Base-by-base conservation (phyloP, 805 yeast genomes). In the Wickerhamomyces rabaulensis region DNA sequence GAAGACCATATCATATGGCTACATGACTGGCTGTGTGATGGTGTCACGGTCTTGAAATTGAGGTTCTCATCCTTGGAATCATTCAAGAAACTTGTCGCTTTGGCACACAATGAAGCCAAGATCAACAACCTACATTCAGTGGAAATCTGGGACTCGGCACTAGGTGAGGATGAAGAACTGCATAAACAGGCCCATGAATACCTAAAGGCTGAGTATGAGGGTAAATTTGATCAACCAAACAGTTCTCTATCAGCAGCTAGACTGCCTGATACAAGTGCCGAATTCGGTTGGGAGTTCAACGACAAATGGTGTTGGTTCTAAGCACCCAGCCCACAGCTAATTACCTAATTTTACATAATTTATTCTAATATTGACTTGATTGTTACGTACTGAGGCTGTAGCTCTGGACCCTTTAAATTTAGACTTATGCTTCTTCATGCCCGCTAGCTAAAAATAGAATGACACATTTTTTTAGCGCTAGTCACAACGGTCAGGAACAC, bases 291-390 rank as follows among this genome's bases (percentile, higher is more conserved):
- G 80, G 70, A 61, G 20, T 60, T 66, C 47, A 72, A 73, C 45
- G 68, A 74, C 13, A 74, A 74, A 52, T 75, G 71, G 60, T 68
- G 74, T 39, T 75, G 80, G 80, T 75, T 74, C 53, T 75, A 48
- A 46, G 16, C 6, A 10, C 9, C 5, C 13, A 27, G 31, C n/a
- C 23, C 8, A 22, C 23, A 22, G 23, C 23, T 22, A 22, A 22
- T 22, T 22, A 8, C 23, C 23, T 22, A 22, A 22, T 22, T 22
- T 5, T 8, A 22, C 8, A 27, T 27, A 27, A 27, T 27, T 27
- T 13, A 27, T 27, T 27, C n/a, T 7, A 3, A 27, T 27, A 4
- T 13, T 9, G 12, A 25, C 10, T 9, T 25, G 3, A 3, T 25
- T 25, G 10, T 9, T 25, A 25, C 27, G 12, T 25, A 25, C 10